Percentiles rank a stretch among this genome's conserved stretches.
Evolutionary conservation across 139 green algal genomes (phyloP).

Genomic region (Pseudopediastrum boryanum): DNA sequence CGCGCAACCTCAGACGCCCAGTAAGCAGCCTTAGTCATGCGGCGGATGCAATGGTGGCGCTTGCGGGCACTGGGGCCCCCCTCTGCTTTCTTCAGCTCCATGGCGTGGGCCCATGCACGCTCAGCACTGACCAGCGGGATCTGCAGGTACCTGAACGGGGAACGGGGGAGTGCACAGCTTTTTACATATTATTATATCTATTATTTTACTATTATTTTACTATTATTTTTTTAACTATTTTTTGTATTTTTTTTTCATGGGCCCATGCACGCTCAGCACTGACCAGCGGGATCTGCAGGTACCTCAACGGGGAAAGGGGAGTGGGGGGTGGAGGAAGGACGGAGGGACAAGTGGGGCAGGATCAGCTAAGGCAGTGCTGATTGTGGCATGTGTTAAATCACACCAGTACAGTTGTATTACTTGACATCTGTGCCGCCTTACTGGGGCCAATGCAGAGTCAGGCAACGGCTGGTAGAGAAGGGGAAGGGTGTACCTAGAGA

Average conservation of each 20-base stretch:
- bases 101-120: conserved; percentile 87
- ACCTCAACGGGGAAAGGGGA: conserved; percentile 52
- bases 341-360: too few species aligned
- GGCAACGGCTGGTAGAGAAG: too few species aligned
- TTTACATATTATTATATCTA: too few species aligned
- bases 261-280: conserved; percentile 88
- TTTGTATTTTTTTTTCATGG: conserved; percentile 90
- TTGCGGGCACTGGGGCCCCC: conserved; percentile 44
- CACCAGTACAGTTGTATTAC: too few species aligned
- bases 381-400: too few species aligned
- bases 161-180: not conserved
- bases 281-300: conserved; percentile 86
- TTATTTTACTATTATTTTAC: too few species aligned
- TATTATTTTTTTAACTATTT: too few species aligned
- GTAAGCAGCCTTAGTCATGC: conserved; percentile 74
- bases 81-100: conserved; percentile 87
- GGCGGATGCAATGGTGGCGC: conserved; percentile 71
- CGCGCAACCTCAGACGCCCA: conserved; percentile 64
- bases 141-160: conserved; percentile 75
- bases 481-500: too few species aligned
- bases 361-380: too few species aligned
- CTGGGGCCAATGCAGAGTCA: too few species aligned
- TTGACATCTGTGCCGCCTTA: too few species aligned
- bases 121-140: conserved; percentile 88
- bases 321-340: too few species aligned